Conservation (phyloP, 2,329 filamentous ascomycete genomes). For the Apiospora rasikravindrae region DNA sequence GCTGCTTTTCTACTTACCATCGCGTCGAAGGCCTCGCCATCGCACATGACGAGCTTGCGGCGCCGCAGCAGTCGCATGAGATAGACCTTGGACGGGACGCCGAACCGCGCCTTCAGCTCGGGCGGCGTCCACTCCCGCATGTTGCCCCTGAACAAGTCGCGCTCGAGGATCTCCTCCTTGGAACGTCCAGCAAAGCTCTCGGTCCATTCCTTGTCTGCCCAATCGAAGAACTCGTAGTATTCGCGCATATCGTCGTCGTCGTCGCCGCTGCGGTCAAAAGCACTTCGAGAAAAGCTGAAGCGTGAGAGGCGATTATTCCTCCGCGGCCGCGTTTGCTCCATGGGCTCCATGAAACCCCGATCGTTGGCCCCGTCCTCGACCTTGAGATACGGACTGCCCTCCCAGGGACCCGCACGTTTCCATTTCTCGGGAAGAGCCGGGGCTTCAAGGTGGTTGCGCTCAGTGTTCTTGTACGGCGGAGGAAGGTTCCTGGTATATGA, state of each 20-base stretch:
- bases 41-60: not conserved
- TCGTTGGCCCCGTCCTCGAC: constrained; percentile 1
- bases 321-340: not conserved
- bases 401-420: not conserved
- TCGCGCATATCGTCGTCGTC: not conserved
- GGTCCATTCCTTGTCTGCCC: constrained; percentile 1
- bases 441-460: not conserved
- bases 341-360: constrained; percentile 1
- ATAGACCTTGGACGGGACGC: constrained; percentile 25
- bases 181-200: not conserved
- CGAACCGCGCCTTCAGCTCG: constrained; percentile 20
- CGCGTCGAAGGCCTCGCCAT: not conserved
- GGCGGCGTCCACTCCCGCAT: not conserved
- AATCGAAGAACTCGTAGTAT: not conserved
- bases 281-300: not conserved
- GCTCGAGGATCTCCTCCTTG: constrained; percentile 7
- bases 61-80: not conserved
- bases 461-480: no score
- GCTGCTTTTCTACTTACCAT: not conserved
- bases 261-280: not conserved
- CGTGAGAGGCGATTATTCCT: not conserved
- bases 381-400: not conserved
- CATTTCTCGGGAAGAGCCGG: not conserved
- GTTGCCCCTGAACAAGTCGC: not conserved
- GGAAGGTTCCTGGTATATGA: not conserved